Conservation (phyloP, 345 rosid genomes). For the Xanthoceras sorbifolium region DNA sequence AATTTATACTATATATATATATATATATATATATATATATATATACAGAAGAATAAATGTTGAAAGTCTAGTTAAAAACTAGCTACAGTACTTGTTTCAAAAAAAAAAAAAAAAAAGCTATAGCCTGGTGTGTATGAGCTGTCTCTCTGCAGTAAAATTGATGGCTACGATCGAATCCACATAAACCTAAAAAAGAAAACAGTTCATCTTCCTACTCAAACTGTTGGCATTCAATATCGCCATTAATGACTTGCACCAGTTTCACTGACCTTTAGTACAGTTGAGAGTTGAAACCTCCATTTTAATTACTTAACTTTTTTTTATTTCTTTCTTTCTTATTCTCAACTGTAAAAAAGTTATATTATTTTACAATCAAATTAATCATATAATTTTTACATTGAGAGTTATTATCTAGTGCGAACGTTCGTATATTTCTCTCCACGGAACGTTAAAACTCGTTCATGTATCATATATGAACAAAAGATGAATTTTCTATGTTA, state of each 20-base stretch:
- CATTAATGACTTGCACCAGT: slow-evolving; percentile 10
- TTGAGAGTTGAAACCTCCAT: background rate
- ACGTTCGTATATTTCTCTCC: background rate
- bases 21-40: no score
- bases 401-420: no score
- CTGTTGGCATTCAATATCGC: background rate
- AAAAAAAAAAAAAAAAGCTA: no score
- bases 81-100: no score
- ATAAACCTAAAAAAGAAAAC: background rate
- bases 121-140: background rate
- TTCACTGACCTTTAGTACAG: background rate
- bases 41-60: no score
- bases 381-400: background rate
- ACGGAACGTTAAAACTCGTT: background rate
- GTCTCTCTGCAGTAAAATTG: background rate
- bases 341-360: background rate
- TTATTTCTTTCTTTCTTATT: no score
- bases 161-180: background rate
- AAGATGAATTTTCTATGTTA: background rate
- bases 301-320: background rate
- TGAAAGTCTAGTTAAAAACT: no score
- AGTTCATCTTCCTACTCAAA: slow-evolving; percentile 16
- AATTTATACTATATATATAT: no score
- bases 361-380: background rate
- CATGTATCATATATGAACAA: no score